Evolutionary conservation across 345 rosid genomes (phyloP), one percentile per base, ranked within the genome.

Genomic region (Camelina sativa): DNA sequence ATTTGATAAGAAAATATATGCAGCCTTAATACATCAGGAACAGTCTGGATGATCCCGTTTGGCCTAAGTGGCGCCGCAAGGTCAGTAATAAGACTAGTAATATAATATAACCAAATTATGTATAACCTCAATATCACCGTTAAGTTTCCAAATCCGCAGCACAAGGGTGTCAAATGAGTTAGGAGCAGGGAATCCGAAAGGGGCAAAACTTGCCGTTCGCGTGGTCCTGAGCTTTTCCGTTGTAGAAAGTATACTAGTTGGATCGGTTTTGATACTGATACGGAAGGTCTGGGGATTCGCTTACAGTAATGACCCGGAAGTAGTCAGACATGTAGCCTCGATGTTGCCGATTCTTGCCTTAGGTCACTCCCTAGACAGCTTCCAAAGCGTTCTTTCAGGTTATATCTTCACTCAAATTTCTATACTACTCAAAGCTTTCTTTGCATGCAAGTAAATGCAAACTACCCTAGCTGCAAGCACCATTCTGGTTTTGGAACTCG

Each of bases 11-110:
- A 37, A 41, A 35, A 2, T n/a, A 12, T 20, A 54, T 72, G 47
- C 86, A 85, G 88, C 85, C 84, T 90, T 65, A 90, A 88, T 76
- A 86, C 91, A 40, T 79, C 85, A 56, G 80, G 89, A 84, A 88
- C 85, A 72, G 86, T 86, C 57, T 86, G 84, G 73, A 86, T 84
- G 92, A 79, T 88, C 79, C 82, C 96, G 20, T 84, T 86, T 52
- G 91, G 91, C 4, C 87, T 88, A 17, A 86, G 93, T 32, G 87
- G 89, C 17, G 84, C 89, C 44, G 84, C 87, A 72, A 88, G 91
- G 96, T 76, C 40, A 41, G 65, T 76, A 40, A 6, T 13, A 61
- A 52, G 53, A 67, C 63, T 25, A 40, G 11, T 54, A 43, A 43
- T 15, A 35, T 66, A 3, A 22, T 46, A 13, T 59, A 59, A 19